These are phyloP conservation scores for Citrus sp. DNA, from an alignment of 345 rosid genomes.

Conservation along the genomic window DNA sequence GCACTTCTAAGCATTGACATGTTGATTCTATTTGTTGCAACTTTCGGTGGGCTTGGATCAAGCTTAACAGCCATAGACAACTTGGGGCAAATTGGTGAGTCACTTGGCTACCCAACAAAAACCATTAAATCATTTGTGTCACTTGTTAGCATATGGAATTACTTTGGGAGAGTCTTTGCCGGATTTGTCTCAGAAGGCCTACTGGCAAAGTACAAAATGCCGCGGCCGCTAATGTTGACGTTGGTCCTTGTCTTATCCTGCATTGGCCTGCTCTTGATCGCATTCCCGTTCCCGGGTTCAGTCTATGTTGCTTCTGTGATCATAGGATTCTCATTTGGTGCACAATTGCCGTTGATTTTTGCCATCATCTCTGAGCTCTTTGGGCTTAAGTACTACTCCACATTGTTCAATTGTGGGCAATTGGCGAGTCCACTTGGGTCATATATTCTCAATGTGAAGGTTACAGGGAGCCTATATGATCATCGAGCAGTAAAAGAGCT, in stretches of 20 bases:
- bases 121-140: constrained; percentile 69
- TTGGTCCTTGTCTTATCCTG: constrained; percentile 54
- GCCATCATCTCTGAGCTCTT: constrained; percentile 87
- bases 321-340: constrained; percentile 80
- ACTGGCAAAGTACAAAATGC: constrained; percentile 52
- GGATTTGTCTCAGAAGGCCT: constrained; percentile 77
- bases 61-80: constrained; percentile 87
- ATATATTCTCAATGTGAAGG: constrained; percentile 66
- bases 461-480: constrained; percentile 69
- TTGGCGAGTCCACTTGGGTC: constrained; percentile 85
- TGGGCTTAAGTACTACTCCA: constrained; percentile 87
- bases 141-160: constrained; percentile 87
- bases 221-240: constrained; percentile 78
- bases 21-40: constrained; percentile 55
- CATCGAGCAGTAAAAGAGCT: constrained; percentile 59
- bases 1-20: constrained; percentile 75
- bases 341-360: constrained; percentile 65
- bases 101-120: constrained; percentile 62
- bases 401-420: constrained; percentile 83
- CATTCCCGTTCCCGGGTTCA: constrained; percentile 64
- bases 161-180: constrained; percentile 76
- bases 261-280: constrained; percentile 64
- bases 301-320: constrained; percentile 69
- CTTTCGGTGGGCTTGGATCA: constrained; percentile 69
- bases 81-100: constrained; percentile 88